These are phyloP conservation scores for Solidago caesia DNA, from an alignment of 129 eudicot genomes.

Conservation along the genomic window DNA sequence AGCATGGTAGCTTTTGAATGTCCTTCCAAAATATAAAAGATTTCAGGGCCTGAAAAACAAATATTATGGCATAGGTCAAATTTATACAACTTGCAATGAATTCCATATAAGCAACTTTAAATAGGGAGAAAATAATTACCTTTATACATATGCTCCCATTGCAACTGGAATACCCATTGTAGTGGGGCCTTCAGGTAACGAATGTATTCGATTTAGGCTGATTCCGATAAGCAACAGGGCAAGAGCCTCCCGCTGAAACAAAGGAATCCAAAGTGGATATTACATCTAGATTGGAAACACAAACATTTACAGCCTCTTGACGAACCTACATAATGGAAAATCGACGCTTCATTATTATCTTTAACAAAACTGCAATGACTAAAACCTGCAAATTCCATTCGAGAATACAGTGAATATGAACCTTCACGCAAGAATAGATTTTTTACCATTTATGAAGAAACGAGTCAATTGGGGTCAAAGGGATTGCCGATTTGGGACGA, in stretches of 20 bases:
- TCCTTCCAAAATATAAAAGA: conserved; percentile 86
- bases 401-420: no score
- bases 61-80: no score
- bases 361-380: conserved; percentile 89
- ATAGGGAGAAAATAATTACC: conserved; percentile 45
- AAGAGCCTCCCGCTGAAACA: conserved; percentile 97
- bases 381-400: conserved; percentile 61
- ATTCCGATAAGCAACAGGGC: conserved; percentile 96
- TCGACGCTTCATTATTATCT: conserved; percentile 77
- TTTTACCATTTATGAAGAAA: no score
- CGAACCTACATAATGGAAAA: conserved; percentile 95
- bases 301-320: conserved; percentile 2
- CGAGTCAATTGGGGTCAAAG: no score
- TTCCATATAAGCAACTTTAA: no score
- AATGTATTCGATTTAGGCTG: conserved; percentile 84
- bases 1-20: conserved; percentile 94
- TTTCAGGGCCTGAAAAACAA: conserved; percentile 65
- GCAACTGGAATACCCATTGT: conserved; percentile 93
- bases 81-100: no score
- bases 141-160: conserved; percentile 86
- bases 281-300: not conserved
- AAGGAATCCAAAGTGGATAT: conserved; percentile 1
- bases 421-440: no score
- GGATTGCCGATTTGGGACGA: no score
- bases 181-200: conserved; percentile 79